Conservation (phyloP, 495 filamentous ascomycete species). For the Xanthoparmelia taractica region DNA sequence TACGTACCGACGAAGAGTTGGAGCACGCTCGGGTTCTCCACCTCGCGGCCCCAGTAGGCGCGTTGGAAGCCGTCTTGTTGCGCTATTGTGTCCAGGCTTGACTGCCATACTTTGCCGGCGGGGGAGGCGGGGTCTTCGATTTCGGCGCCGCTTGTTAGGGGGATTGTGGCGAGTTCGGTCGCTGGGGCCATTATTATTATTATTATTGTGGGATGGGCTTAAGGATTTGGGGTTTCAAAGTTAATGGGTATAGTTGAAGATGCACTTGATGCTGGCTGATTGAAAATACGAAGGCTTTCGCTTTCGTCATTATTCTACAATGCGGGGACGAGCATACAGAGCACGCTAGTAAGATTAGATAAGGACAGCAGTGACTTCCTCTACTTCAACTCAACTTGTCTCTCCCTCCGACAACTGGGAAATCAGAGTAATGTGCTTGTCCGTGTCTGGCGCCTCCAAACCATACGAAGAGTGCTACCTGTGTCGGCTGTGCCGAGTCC, state of each 20-base stretch:
- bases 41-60: conserved; percentile 20
- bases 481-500: no score
- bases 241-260: no score
- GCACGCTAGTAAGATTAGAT: no score
- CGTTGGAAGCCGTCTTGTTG: conserved; percentile 24
- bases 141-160: conserved; percentile 17
- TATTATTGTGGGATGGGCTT: no score
- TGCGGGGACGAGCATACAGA: no score
- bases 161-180: conserved; percentile 25
- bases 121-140: conserved; percentile 21
- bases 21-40: conserved; percentile 23
- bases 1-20: conserved; percentile 21
- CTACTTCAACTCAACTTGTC: no score
- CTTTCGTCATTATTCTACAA: neutral
- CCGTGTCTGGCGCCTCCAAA: no score
- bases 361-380: no score
- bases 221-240: no score
- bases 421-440: no score
- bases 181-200: conserved; percentile 20
- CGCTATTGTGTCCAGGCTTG: conserved; percentile 18
- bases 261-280: neutral
- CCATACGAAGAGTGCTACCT: no score
- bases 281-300: neutral
- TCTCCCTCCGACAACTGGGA: no score
- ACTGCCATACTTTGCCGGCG: conserved; percentile 21